phyloP scores from a whole-genome alignment of 208 protist genomes.

The Acanthamoeba sp. region DNA sequence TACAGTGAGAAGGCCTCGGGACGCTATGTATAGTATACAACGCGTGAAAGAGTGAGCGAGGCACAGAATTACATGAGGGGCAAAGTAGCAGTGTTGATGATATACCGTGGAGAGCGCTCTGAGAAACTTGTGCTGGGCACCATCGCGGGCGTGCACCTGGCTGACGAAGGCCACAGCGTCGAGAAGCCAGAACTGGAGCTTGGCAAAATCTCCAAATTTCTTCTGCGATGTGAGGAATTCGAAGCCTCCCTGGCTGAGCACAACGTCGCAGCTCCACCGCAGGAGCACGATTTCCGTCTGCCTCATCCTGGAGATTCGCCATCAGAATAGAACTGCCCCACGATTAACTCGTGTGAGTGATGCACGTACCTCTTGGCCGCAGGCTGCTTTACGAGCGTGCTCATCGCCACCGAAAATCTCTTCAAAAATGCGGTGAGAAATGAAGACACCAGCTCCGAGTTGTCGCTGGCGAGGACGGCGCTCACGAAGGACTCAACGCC shows the following conservation, averaged over 20 bases:
- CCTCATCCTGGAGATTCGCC: neutral
- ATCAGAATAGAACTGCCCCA: neutral
- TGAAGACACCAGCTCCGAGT: neutral
- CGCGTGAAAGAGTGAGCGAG: neutral
- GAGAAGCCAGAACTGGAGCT: constrained; percentile 54
- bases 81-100: neutral
- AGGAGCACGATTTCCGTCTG: constrained; percentile 55
- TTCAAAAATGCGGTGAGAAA: constrained; percentile 72
- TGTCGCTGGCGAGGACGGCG: neutral
- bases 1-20: constrained; percentile 65
- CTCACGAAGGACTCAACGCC: constrained; percentile 56
- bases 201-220: constrained; percentile 77
- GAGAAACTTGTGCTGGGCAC: constrained; percentile 50
- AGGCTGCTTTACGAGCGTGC: constrained; percentile 17
- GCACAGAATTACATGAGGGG: neutral
- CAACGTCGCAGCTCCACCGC: constrained; percentile 72
- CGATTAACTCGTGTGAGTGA: neutral
- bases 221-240: constrained; percentile 75
- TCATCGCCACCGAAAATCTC: constrained; percentile 47
- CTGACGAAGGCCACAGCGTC: constrained; percentile 38
- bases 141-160: constrained; percentile 33
- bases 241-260: constrained; percentile 49
- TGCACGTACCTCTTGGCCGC: constrained; percentile 7
- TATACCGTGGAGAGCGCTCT: neutral
- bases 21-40: neutral